phyloP scores from a whole-genome alignment of 2,329 filamentous ascomycete genomes.

The Diaporthe caulivora region DNA sequence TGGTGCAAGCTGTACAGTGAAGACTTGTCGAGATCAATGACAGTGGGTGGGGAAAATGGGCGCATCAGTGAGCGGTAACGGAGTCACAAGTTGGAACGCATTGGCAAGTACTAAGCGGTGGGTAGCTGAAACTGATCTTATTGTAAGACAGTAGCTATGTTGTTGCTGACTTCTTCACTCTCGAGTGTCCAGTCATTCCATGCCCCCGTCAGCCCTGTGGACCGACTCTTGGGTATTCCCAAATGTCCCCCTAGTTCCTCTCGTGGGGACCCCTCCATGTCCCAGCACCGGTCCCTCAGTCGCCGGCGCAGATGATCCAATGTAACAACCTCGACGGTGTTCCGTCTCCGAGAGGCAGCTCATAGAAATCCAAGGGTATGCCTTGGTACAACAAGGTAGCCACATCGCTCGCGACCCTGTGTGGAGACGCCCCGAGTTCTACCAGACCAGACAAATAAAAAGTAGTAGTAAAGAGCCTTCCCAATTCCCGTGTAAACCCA shows the following conservation, averaged over 20 bases:
- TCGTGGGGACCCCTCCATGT: slow-evolving; percentile 5
- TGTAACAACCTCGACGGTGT: not conserved
- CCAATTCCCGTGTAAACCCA: slow-evolving; percentile 36
- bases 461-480: slow-evolving; percentile 38
- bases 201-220: slow-evolving; percentile 30
- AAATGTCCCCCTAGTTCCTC: not conserved
- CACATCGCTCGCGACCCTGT: slow-evolving; percentile 24
- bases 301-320: slow-evolving; percentile 10
- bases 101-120: not conserved
- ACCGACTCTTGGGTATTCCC: not conserved
- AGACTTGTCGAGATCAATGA: not conserved
- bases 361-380: slow-evolving; percentile 16
- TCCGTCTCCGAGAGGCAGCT: not conserved
- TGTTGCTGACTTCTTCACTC: slow-evolving; percentile 14
- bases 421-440: slow-evolving; percentile 27
- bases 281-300: slow-evolving; percentile 1
- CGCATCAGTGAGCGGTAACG: not conserved
- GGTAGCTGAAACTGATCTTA: slow-evolving; percentile 35
- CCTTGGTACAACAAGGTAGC: slow-evolving; percentile 19
- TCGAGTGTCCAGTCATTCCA: slow-evolving; percentile 10
- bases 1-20: not conserved
- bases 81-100: slow-evolving; percentile 21
- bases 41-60: not conserved
- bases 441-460: slow-evolving; percentile 26
- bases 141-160: slow-evolving; percentile 30